phyloP scores from a whole-genome alignment of 352 stramenopile genomes.

The Phytopythium boreale region DNA sequence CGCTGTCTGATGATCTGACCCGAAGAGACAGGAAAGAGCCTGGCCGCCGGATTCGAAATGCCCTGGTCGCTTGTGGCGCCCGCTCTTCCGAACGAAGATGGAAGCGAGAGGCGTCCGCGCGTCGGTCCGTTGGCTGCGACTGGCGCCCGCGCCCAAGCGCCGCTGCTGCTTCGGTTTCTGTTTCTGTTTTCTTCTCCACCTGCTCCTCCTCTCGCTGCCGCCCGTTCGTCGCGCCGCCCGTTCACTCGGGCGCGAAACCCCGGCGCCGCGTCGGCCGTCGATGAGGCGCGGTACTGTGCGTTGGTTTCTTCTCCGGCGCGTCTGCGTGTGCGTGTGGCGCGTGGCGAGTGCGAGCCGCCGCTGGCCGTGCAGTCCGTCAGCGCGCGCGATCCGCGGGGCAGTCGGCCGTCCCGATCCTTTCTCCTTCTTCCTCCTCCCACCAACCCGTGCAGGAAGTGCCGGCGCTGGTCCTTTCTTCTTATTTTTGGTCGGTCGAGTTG shows the following conservation, averaged over 20 bases:
- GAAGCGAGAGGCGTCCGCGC: too few relatives aligned
- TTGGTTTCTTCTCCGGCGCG: too few relatives aligned
- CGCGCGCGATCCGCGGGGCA: too few relatives aligned
- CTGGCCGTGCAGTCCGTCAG: too few relatives aligned
- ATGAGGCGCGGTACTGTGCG: too few relatives aligned
- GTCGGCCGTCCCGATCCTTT: too few relatives aligned
- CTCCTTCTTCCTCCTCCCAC: too few relatives aligned
- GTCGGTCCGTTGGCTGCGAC: not conserved
- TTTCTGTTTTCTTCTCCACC: not conserved
- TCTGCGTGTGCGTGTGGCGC: too few relatives aligned
- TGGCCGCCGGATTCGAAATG: not conserved
- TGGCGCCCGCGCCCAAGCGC: not conserved
- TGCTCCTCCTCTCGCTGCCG: not conserved
- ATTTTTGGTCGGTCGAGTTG: not conserved
- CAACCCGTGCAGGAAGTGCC: not conserved
- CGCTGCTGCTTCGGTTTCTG: not conserved
- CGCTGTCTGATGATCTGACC: not conserved
- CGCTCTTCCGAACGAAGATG: not conserved
- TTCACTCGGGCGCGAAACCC: not conserved
- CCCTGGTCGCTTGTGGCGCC: not conserved
- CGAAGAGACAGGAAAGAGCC: too few relatives aligned
- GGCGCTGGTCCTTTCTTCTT: too few relatives aligned
- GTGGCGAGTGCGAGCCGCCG: too few relatives aligned
- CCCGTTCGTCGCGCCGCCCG: not conserved
- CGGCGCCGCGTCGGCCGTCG: not conserved